A percentile compares a stretch with the other conserved stretches of the same genome.
phyloP scores from a whole-genome alignment of 805 yeast species.

The Starmerella vitae region DNA sequence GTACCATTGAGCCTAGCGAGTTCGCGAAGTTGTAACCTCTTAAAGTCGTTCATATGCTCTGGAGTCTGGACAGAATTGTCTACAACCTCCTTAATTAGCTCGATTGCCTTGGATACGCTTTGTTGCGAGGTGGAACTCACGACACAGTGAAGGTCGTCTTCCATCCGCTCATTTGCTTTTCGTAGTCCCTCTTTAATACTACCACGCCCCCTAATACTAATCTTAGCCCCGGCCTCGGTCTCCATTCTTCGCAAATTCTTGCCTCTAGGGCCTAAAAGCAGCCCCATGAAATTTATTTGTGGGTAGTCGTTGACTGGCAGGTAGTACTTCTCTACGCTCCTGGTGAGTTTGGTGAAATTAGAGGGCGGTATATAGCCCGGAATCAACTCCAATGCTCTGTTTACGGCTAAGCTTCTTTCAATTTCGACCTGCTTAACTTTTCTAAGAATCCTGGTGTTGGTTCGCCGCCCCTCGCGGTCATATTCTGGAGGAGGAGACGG shows the following conservation, averaged over 20 bases:
- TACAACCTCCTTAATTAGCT: slow-evolving; percentile 59
- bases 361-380: slow-evolving; percentile 72
- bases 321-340: slow-evolving; percentile 65
- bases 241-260: slow-evolving; percentile 71
- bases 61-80: slow-evolving; percentile 79
- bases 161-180: slow-evolving; percentile 34
- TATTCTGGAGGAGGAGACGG: slow-evolving; percentile 91
- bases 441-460: slow-evolving; percentile 67
- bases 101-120: slow-evolving; percentile 60
- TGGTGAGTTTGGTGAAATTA: slow-evolving; percentile 59
- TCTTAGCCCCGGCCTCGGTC: slow-evolving; percentile 72
- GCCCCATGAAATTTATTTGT: slow-evolving; percentile 82
- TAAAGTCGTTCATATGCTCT: slow-evolving; percentile 82
- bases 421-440: slow-evolving; percentile 49
- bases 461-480: slow-evolving; percentile 69
- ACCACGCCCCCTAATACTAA: slow-evolving; percentile 89
- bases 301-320: slow-evolving; percentile 82
- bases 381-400: slow-evolving; percentile 52
- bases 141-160: slow-evolving; percentile 80
- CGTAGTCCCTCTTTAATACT: slow-evolving; percentile 74
- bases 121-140: slow-evolving; percentile 73
- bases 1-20: slow-evolving; percentile 93
- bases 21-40: slow-evolving; percentile 80
- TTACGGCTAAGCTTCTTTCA: slow-evolving; percentile 71
- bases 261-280: slow-evolving; percentile 90